Conservation (phyloP, 2,329 filamentous ascomycete genomes). For the Arthrobotrys iridis region DNA sequence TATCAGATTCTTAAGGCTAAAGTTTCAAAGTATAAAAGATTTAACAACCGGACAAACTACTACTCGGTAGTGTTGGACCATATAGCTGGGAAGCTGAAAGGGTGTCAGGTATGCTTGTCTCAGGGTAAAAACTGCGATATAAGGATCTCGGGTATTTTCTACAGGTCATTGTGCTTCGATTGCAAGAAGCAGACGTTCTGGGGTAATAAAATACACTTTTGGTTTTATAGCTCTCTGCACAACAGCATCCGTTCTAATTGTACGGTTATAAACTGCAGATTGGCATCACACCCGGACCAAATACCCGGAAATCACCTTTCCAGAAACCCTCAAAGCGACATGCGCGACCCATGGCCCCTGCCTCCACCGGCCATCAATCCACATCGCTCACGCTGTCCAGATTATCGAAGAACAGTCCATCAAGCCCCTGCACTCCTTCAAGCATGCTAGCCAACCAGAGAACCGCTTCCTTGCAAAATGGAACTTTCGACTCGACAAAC, state of each 20-base stretch:
- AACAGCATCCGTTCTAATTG: neutral
- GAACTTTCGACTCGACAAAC: neutral
- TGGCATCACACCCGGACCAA: slow-evolving; percentile 17
- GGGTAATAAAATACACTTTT: slow-evolving; percentile 1
- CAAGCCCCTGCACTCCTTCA: neutral
- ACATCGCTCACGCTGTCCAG: neutral
- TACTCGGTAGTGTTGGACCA: neutral
- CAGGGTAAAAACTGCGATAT: slow-evolving; percentile 24
- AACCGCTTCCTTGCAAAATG: slow-evolving; percentile 18
- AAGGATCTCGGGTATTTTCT: slow-evolving; percentile 3
- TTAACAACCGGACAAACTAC: slow-evolving; percentile 4
- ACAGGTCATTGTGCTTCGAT: slow-evolving; percentile 22
- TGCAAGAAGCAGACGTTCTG: slow-evolving; percentile 22
- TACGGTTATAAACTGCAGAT: slow-evolving; percentile 7
- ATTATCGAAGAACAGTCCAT: slow-evolving; percentile 29
- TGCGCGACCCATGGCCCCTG: slow-evolving; percentile 19
- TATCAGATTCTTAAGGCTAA: neutral
- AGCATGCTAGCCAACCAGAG: slow-evolving; percentile 7
- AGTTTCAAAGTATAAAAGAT: slow-evolving; percentile 1
- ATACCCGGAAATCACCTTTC: slow-evolving; percentile 35
- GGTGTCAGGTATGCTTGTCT: slow-evolving; percentile 22
- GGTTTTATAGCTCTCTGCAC: neutral
- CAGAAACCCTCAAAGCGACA: slow-evolving; percentile 5
- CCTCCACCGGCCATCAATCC: neutral
- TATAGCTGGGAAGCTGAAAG: slow-evolving; percentile 3